These are phyloP conservation scores for Plantago coronopus DNA, from an alignment of 305 asterid genomes.

Conservation along the genomic window DNA sequence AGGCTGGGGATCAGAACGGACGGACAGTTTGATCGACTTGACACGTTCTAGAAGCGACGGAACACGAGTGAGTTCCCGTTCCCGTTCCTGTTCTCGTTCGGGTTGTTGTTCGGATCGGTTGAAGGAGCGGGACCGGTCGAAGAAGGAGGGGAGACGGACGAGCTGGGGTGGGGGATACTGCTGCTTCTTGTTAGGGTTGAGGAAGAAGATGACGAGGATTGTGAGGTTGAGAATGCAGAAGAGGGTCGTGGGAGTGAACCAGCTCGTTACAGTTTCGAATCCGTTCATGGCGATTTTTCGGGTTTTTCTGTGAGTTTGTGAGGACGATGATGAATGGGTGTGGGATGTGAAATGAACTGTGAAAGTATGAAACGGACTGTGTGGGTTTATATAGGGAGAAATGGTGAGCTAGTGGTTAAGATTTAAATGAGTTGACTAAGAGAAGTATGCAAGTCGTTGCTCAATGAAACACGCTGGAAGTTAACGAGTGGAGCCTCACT, in stretches of 20 bases:
- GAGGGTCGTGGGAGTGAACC: conserved; percentile 46
- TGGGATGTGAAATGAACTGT: too few relatives aligned
- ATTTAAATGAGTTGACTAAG: too few relatives aligned
- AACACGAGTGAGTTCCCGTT: conserved; percentile 14
- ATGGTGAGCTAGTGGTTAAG: too few relatives aligned
- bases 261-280: conserved; percentile 29
- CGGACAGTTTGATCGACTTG: conserved; percentile 34
- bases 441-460: too few relatives aligned
- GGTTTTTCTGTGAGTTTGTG: background rate
- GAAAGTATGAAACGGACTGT: too few relatives aligned
- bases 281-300: conserved; percentile 22
- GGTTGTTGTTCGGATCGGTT: conserved; percentile 24
- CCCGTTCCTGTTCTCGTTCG: too few relatives aligned
- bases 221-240: conserved; percentile 59
- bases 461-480: too few relatives aligned
- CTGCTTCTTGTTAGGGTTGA: conserved; percentile 20
- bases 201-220: conserved; percentile 46
- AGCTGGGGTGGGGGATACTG: conserved; percentile 22
- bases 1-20: conserved; percentile 11
- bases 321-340: background rate
- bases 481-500: too few relatives aligned
- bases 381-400: too few relatives aligned
- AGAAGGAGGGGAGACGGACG: conserved; percentile 28
- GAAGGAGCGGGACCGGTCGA: conserved; percentile 41
- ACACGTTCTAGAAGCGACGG: conserved; percentile 39